Percentiles rank a stretch among this genome's conserved stretches.
These are phyloP conservation scores for Lodderomyces orthopsilosis DNA, from an alignment of 1,139 yeast species.

Conservation along the genomic window DNA sequence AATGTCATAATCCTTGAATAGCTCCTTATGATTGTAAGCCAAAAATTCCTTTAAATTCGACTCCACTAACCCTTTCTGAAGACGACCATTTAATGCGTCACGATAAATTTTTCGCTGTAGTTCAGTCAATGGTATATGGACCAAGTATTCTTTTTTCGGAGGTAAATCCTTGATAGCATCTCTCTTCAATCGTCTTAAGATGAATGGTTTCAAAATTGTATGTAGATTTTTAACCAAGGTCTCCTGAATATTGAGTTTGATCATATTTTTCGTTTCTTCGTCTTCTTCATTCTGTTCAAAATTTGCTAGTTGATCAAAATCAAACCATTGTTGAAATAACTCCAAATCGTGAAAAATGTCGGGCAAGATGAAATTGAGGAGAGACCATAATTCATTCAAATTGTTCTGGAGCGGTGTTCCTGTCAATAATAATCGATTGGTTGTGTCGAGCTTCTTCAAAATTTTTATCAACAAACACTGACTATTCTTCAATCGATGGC, in stretches of 20 bases:
- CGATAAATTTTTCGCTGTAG: constrained; percentile 65
- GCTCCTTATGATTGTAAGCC: constrained; percentile 25
- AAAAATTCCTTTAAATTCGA: constrained; percentile 48
- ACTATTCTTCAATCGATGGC: constrained; percentile 84
- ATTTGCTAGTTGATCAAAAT: constrained; percentile 57
- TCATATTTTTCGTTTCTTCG: constrained; percentile 37
- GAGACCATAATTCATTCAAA: constrained; percentile 84
- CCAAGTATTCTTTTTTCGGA: constrained; percentile 82
- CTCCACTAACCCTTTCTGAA: constrained; percentile 41
- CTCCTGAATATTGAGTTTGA: constrained; percentile 63
- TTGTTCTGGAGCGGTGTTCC: constrained; percentile 96
- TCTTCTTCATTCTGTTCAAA: constrained; percentile 35
- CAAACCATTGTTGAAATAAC: constrained; percentile 91
- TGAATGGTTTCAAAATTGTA: constrained; percentile 82
- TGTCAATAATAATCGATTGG: constrained; percentile 74
- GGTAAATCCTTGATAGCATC: constrained; percentile 71
- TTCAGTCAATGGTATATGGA: constrained; percentile 66
- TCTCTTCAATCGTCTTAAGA: constrained; percentile 74
- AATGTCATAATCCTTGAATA: constrained; percentile 29
- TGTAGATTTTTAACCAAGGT: constrained; percentile 74
- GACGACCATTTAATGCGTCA: constrained; percentile 49
- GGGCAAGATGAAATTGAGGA: constrained; percentile 83
- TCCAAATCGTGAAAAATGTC: constrained; percentile 89
- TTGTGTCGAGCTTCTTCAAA: constrained; percentile 61
- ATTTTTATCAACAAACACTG: constrained; percentile 71